Conservation (phyloP, 208 protist genomes). For the Trypanosoma theileri region DNA sequence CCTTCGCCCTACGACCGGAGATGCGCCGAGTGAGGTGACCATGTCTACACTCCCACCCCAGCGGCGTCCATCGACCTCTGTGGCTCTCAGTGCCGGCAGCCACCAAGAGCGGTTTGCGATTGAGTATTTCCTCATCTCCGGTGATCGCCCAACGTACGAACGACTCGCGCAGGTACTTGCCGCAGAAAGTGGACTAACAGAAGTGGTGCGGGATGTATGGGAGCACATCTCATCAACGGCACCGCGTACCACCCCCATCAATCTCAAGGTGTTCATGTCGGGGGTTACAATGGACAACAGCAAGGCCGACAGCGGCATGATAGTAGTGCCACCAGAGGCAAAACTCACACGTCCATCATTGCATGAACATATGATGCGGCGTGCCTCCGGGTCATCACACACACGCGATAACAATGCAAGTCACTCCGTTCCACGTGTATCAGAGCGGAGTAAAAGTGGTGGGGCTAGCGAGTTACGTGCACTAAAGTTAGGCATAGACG, state of each 20-base stretch:
- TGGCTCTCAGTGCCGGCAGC: constrained; percentile 5
- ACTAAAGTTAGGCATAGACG: constrained; percentile 35
- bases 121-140: constrained; percentile 52
- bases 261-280: constrained; percentile 54
- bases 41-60: not conserved
- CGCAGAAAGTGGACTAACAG: constrained; percentile 30
- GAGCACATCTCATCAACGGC: constrained; percentile 33
- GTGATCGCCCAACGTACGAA: constrained; percentile 45
- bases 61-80: not conserved
- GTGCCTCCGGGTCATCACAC: not conserved
- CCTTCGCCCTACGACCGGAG: constrained; percentile 27
- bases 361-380: too few relatives aligned
- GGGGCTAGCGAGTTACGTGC: constrained; percentile 47
- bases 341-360: not conserved
- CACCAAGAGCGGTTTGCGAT: constrained; percentile 71
- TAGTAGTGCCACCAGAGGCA: constrained; percentile 8
- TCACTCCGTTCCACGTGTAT: too few relatives aligned
- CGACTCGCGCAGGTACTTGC: constrained; percentile 33
- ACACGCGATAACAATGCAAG: not conserved
- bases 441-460: not conserved
- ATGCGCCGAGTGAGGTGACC: constrained; percentile 1
- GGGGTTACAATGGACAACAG: constrained; percentile 23
- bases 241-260: constrained; percentile 23
- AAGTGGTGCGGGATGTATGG: constrained; percentile 64
- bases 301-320: constrained; percentile 22